Base-by-base conservation (phyloP, 2,329 filamentous ascomycete species). In the Claviceps arundinis region DNA sequence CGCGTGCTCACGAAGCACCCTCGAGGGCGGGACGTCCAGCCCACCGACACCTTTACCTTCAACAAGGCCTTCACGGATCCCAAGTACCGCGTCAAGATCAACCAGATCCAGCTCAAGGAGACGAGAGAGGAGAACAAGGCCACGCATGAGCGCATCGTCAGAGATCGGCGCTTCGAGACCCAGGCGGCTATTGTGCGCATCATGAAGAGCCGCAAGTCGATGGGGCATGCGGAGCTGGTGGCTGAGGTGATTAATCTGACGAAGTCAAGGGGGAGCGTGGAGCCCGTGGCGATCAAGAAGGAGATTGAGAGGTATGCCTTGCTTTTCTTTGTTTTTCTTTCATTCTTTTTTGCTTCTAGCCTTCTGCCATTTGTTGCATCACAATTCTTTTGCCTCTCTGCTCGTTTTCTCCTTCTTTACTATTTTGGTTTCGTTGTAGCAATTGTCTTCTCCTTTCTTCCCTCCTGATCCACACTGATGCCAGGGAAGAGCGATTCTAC, bases 91-190 rank as follows among this genome's bases (percentile, higher is more conserved):
- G 84, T 98, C 70, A 98, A 98, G 73, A 96, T 98, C 73, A 98
- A 97, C 70, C 91, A 96, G 69, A 93, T 98, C 60, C 93, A 98
- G 69, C 78, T 96, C 49, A 94, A 93, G 70, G 93, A 98, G 70
- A 97, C 93, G 0, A 87, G 86, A 61, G 86, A 91, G 63, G 93
- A 98, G 70, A 96, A 96, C 70, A 87, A 89, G 68, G 88, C 86
- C 60, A 97, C 90, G 1, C 89, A 97, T 68, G 85, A 95, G 67
- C 81, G 89, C 44, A 88, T 98, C 4, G 84, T 84, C 0, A 85
- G 87, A 50, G 93, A 98, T 64, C 76, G 93, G 49, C 89, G 95
- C 63, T 95, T 94, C 62, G 94, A 98, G 71, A 96, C 90, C 0
- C 93, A 98, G 68, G 93, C 93, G 1, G 91, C 93, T 1, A 94